These are phyloP conservation scores for Monosporascus sp. DNA, from an alignment of 2,329 filamentous ascomycete species.

Conservation along the genomic window DNA sequence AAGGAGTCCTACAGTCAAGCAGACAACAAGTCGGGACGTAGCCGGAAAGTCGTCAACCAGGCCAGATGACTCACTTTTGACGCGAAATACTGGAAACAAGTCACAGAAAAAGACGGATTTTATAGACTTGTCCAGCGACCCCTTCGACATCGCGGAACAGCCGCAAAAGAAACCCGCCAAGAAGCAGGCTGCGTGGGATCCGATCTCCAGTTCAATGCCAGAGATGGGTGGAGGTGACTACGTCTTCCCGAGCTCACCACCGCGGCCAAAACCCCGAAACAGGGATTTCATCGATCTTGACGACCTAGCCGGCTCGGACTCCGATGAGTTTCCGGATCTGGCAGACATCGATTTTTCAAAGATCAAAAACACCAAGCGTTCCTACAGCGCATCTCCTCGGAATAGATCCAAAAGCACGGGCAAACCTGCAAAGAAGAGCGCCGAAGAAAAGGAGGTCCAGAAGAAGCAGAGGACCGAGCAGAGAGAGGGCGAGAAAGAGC, in stretches of 20 bases:
- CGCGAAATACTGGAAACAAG: slow-evolving; percentile 3
- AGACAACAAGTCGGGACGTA: neutral
- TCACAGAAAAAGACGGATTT: slow-evolving; percentile 10
- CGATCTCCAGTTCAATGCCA: slow-evolving; percentile 50
- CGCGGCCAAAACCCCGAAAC: slow-evolving; percentile 11
- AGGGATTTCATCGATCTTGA: slow-evolving; percentile 33
- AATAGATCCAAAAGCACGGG: slow-evolving; percentile 14
- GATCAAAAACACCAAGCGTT: slow-evolving; percentile 9
- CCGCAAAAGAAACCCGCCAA: slow-evolving; percentile 13
- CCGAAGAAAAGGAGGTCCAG: slow-evolving; percentile 34
- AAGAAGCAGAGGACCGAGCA: slow-evolving; percentile 41
- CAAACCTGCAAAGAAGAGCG: slow-evolving; percentile 5
- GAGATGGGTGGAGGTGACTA: slow-evolving; percentile 24
- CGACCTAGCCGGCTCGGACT: slow-evolving; percentile 23
- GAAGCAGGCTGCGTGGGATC: slow-evolving; percentile 37
- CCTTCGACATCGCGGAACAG: slow-evolving; percentile 10
- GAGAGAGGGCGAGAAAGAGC: slow-evolving; percentile 50
- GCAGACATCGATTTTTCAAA: slow-evolving; percentile 33
- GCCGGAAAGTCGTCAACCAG: slow-evolving; percentile 1
- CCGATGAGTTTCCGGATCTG: slow-evolving; percentile 46
- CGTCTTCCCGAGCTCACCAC: slow-evolving; percentile 8
- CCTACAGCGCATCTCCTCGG: slow-evolving; percentile 11
- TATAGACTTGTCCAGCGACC: slow-evolving; percentile 25
- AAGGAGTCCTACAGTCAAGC: neutral
- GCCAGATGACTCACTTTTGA: neutral